Conservation (phyloP, 345 rosid genomes). For the Cardamine occulta region DNA sequence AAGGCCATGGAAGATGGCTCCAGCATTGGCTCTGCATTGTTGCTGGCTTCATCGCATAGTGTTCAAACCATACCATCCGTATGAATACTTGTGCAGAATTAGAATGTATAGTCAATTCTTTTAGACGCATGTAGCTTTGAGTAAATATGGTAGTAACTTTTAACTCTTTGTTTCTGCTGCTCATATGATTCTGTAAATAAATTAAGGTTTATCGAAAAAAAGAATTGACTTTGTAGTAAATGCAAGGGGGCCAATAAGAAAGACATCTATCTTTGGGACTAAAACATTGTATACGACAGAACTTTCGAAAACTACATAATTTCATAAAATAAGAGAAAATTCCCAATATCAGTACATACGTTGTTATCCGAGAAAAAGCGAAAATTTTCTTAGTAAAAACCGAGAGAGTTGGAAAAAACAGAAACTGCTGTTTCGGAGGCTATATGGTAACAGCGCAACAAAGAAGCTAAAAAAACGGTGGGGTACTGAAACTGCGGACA, state of each 20-base stretch:
- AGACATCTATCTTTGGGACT: background rate
- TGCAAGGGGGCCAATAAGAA: background rate
- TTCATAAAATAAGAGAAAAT: background rate
- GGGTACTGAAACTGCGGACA: slow-evolving; percentile 19
- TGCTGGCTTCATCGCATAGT: slow-evolving; percentile 32
- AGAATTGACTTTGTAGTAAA: background rate
- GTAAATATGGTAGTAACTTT: slow-evolving; percentile 6
- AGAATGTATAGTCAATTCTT: slow-evolving; percentile 3
- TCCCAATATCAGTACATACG: background rate
- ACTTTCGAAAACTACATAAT: background rate
- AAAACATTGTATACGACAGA: background rate
- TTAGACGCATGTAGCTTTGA: background rate
- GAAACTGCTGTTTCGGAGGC: slow-evolving; percentile 18
- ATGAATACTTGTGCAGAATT: slow-evolving; percentile 20
- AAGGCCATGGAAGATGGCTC: slow-evolving; percentile 82
- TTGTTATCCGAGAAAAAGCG: background rate
- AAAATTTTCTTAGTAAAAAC: background rate
- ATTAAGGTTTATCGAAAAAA: background rate
- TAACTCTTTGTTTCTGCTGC: background rate
- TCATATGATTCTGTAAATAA: background rate
- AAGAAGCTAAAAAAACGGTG: background rate
- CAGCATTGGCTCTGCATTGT: slow-evolving; percentile 77
- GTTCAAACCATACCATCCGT: slow-evolving; percentile 26
- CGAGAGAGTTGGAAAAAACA: background rate
- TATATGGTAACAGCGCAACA: slow-evolving; percentile 24